Base-by-base conservation (phyloP, 2,329 filamentous ascomycete genomes). In the Cladosporium velox region DNA sequence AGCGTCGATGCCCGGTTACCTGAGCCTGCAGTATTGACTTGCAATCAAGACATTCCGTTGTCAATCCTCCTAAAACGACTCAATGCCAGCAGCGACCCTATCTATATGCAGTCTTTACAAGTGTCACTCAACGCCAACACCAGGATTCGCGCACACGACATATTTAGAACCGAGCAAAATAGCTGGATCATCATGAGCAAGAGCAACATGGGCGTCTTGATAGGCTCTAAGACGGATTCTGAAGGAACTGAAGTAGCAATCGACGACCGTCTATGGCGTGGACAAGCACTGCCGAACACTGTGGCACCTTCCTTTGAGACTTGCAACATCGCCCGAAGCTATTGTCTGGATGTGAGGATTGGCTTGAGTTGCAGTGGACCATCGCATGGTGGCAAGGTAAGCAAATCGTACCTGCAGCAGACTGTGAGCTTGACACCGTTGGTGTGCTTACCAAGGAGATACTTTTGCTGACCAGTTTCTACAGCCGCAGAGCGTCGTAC, bases 241-340 rank as follows among this genome's bases (percentile, higher is more conserved):
- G 81, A 87, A 7, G 87, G 88, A 55, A 86, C 86, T 12, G 76
- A 78, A 62, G 68, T 67, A 1, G 66, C 73, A 26, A 67, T 78
- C 14, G 72, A 76, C 57, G 91, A 96, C 73, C 84, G 83, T 1
- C 76, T 94, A 49, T 99, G 95, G 95, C 86, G 86, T 68, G 82
- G 83, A 49, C 83, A 87, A 59, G 82, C 88, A 0, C 82, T 98
- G 6, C 95, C 94, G 2, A 95, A 92, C 76, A 94, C 91, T 0
- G 88, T 99, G 12, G 89, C 92, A 11, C 95, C 95, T 0, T 90
- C 88, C 0, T 99, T 99, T 75, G 84, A 88, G 59, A 92, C 93
- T 1, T 99, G 95, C 79, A 98, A 98, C 77, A 86, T 98, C 59
- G 85, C 86, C 61, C 87, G 94, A 32, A 85, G 82, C 61, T 98